phyloP scores from a whole-genome alignment of 1,284 basidiomycete species.

The Ganoderma resinaceum region DNA sequence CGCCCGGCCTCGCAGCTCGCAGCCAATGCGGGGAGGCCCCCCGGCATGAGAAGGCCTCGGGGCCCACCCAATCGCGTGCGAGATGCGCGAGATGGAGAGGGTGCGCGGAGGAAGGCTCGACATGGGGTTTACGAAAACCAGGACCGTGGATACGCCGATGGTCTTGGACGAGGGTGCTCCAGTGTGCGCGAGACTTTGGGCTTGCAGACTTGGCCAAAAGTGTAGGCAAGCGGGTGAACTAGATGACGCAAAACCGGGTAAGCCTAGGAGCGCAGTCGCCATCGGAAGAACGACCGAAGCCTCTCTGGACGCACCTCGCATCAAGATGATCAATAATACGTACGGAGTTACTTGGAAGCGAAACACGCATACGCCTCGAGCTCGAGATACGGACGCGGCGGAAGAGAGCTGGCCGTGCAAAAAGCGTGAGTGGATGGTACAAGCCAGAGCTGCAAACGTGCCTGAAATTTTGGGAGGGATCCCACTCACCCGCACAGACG shows the following conservation, averaged over 20 bases:
- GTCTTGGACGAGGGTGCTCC: background rate
- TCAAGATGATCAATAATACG: background rate
- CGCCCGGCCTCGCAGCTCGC: background rate
- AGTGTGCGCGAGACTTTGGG: background rate
- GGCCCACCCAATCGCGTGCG: slow-evolving; percentile 5
- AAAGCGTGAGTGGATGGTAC: background rate
- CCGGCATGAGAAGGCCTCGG: background rate
- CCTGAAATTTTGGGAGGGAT: background rate
- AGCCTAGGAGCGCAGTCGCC: background rate
- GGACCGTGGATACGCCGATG: background rate
- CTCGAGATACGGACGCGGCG: background rate
- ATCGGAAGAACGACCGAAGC: background rate
- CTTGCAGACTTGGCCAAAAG: background rate
- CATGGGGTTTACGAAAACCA: background rate
- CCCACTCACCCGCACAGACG: background rate
- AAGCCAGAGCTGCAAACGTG: background rate
- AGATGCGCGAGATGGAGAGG: slow-evolving; percentile 4
- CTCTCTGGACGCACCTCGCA: background rate
- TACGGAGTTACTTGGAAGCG: background rate
- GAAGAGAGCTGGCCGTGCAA: background rate
- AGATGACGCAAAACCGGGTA: background rate
- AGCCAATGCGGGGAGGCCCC: background rate
- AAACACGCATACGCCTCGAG: background rate
- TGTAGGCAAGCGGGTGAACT: background rate
- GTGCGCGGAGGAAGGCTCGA: background rate